Conservation (phyloP, 108 stramenopile species). For the Nitzschia sp. region DNA sequence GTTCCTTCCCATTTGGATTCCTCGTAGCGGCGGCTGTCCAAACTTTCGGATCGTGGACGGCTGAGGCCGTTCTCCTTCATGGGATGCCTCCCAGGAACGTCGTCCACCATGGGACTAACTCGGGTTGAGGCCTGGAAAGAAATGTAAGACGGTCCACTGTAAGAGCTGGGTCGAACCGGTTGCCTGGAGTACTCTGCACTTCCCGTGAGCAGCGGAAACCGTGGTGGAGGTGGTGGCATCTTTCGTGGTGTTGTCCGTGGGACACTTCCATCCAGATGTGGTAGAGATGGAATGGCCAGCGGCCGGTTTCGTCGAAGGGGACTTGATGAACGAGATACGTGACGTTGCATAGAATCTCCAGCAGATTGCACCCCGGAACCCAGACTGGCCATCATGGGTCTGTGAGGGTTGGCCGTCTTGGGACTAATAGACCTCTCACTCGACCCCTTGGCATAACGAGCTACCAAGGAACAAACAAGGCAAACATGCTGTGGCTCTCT, state of each 20-base stretch:
- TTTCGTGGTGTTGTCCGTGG: not conserved
- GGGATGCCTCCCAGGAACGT: no score
- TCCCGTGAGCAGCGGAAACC: slow-evolving; percentile 4
- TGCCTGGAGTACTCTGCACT: not conserved
- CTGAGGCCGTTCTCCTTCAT: not conserved
- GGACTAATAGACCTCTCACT: slow-evolving; percentile 23
- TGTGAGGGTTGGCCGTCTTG: not conserved
- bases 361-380: no score
- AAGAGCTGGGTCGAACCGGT: not conserved
- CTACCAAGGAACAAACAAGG: slow-evolving; percentile 58
- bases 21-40: slow-evolving; percentile 21
- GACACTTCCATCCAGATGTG: not conserved
- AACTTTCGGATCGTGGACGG: slow-evolving; percentile 31
- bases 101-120: no score
- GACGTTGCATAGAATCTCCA: no score
- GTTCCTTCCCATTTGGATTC: not conserved
- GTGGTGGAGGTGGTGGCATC: slow-evolving; percentile 27
- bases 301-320: not conserved
- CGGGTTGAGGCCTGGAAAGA: no score
- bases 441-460: slow-evolving; percentile 45
- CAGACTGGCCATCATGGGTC: not conserved
- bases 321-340: slow-evolving; percentile 3
- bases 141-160: no score
- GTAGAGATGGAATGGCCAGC: not conserved
- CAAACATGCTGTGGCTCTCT: slow-evolving; percentile 44